Conservation (phyloP, 2,329 filamentous ascomycete genomes). For the Neonectria sp. region DNA sequence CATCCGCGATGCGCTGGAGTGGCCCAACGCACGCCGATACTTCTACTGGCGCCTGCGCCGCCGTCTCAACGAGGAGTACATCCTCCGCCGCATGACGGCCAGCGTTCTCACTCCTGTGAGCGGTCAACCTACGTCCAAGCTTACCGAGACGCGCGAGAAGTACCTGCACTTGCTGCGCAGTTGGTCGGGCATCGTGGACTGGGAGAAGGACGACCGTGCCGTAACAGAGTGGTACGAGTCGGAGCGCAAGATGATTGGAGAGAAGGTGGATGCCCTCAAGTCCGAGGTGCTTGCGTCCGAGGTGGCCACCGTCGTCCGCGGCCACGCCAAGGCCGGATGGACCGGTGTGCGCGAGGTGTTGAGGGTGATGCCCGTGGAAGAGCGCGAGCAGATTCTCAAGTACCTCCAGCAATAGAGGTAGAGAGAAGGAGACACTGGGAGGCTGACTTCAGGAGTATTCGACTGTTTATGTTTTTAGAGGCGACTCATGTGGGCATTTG, state of each 20-base stretch:
- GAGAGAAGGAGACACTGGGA: conserved; percentile 3
- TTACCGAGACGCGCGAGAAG: conserved; percentile 70
- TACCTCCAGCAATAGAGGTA: conserved; percentile 63
- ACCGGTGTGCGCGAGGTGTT: conserved; percentile 91
- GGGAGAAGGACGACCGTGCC: conserved; percentile 83
- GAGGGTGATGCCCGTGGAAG: conserved; percentile 87
- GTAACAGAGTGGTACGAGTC: conserved; percentile 98
- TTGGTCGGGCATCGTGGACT: conserved; percentile 85
- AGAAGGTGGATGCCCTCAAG: conserved; percentile 89
- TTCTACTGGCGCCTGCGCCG: conserved; percentile 99
- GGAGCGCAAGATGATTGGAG: conserved; percentile 85
- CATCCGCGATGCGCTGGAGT: conserved; percentile 87
- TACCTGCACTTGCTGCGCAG: conserved; percentile 84
- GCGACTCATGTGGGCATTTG: conserved; percentile 38
- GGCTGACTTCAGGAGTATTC: conserved; percentile 26
- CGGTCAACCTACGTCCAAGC: conserved; percentile 56
- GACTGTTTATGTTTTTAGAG: conserved; percentile 36
- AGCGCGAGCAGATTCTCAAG: conserved; percentile 87
- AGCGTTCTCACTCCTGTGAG: conserved; percentile 52
- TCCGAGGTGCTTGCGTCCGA: conserved; percentile 74
- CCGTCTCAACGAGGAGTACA: conserved; percentile 96
- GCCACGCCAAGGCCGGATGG: conserved; percentile 76
- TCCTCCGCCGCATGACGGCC: conserved; percentile 87
- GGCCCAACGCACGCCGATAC: conserved; percentile 93
- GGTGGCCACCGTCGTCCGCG: conserved; percentile 61